Evolutionary conservation across 805 yeast genomes (phyloP).

Genomic region (Candida palmyrensis): DNA sequence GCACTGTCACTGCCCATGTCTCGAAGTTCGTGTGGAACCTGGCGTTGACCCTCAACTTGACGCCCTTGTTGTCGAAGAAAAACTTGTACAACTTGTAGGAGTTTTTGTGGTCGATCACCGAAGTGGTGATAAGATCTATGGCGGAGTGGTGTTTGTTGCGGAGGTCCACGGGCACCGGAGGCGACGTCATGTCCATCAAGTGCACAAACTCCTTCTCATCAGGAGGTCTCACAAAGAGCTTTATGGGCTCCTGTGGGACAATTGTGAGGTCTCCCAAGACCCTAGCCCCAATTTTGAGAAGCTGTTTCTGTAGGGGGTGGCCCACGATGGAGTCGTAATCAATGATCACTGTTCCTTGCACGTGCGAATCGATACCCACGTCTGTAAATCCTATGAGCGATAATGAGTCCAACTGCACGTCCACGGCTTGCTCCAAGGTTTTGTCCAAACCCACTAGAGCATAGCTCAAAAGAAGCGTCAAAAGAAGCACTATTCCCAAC

Average conservation of each 20-base stretch:
- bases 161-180: constrained; percentile 18
- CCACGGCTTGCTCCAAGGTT: constrained; percentile 8
- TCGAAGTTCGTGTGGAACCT: too few species aligned
- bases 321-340: constrained; percentile 20
- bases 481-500: constrained; percentile 7
- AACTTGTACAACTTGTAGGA: too few species aligned
- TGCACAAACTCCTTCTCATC: constrained; percentile 13
- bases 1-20: too few species aligned
- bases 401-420: constrained; percentile 2
- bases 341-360: constrained; percentile 19
- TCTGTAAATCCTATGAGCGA: constrained; percentile 12
- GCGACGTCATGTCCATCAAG: constrained; percentile 19
- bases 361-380: constrained; percentile 24
- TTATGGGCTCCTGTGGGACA: constrained; percentile 14
- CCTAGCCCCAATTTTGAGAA: constrained; percentile 2
- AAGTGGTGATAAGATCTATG: constrained; percentile 12
- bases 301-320: not conserved
- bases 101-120: constrained; percentile 4
- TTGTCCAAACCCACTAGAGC: not conserved
- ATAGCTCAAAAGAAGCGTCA: constrained; percentile 10
- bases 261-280: constrained; percentile 19
- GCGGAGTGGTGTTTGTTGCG: constrained; percentile 14
- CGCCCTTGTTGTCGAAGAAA: too few species aligned
- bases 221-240: constrained; percentile 13
- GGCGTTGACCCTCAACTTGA: too few species aligned